Evolutionary conservation across 208 protist genomes (phyloP), one percentile per base, ranked within the genome.

Genomic region (Trypanosoma platydactyli): DNA sequence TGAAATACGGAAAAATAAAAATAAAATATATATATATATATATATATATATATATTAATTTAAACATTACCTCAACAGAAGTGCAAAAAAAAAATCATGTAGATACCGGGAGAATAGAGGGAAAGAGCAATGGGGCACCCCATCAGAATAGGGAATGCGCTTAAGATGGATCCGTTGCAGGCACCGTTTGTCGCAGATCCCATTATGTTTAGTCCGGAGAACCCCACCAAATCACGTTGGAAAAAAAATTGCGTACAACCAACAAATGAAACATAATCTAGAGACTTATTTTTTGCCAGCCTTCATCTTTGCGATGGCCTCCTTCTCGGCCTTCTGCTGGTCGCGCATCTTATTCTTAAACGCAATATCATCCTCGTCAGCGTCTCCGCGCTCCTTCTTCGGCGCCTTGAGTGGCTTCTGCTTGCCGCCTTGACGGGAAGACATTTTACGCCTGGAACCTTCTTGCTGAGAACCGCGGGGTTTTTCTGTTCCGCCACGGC

Each of bases 401-500:
- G 89, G 84, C 41, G 84, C 82, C 79, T 92, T 95, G 57, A 95
- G 81, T 48, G 89, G 89, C 76, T 95, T 95, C 64, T 92, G 86
- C 75, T 95, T 95, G 29, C 89, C 89, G 73, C 89, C 89, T 66
- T 92, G 86, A 67, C 89, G 86, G 49, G 86, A 84, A 13, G 86
- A 90, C 89, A 95, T 83, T 51, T 33, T 61, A 50, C 33, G 13
- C 9, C 25, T 20, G 53, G 18, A 44, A 63, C 1, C 50, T 70
- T 71, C 52, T n/a, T n/a, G n/a, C n/a, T n/a, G n/a, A n/a, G n/a
- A n/a, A n/a, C n/a, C n/a, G n/a, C n/a, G n/a, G n/a, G n/a, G n/a
- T 57, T 68, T 24, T 73, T 48, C 22, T 73, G 33, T 35, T 18
- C 52, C n/a, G 22, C 18, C 25, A 24, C 35, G 33, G 33, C 33